Conservation (phyloP, 1,284 basidiomycete species). For the Trametes sp. region DNA sequence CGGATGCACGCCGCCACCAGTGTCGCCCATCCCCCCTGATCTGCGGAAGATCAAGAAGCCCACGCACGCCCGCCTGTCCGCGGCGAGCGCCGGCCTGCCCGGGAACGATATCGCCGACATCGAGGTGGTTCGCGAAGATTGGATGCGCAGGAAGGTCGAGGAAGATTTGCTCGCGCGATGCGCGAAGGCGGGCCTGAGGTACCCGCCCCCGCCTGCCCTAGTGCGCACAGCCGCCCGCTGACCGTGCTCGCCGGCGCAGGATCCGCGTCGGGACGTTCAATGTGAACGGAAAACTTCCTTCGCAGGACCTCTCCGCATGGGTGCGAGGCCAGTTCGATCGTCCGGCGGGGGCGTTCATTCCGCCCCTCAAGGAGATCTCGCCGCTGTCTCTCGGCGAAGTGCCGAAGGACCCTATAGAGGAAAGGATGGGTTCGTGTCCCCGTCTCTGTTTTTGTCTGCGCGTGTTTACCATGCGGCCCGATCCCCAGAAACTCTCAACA, state of each 20-base stretch:
- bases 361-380: slow-evolving; percentile 49
- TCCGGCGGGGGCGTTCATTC: slow-evolving; percentile 38
- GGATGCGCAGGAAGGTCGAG: slow-evolving; percentile 49
- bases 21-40: slow-evolving; percentile 55
- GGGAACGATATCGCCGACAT: slow-evolving; percentile 68
- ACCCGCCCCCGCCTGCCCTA: neutral
- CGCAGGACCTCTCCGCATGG: slow-evolving; percentile 69
- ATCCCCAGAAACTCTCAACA: slow-evolving; percentile 1
- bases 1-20: slow-evolving; percentile 31
- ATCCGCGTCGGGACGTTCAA: slow-evolving; percentile 81
- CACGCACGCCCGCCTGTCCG: slow-evolving; percentile 59
- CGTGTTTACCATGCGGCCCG: neutral
- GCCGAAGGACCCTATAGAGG: slow-evolving; percentile 16
- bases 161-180: slow-evolving; percentile 21
- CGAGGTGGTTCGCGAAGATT: slow-evolving; percentile 64
- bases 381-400: slow-evolving; percentile 42
- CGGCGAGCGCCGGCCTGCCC: slow-evolving; percentile 64
- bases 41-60: slow-evolving; percentile 56
- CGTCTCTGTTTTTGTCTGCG: neutral
- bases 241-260: slow-evolving; percentile 42
- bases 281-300: slow-evolving; percentile 76
- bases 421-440: slow-evolving; percentile 18
- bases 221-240: slow-evolving; percentile 1
- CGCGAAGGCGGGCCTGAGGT: slow-evolving; percentile 36
- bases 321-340: slow-evolving; percentile 39